Conservation (phyloP, 192 early-diverging fungal species). For the Coemansia sp. region DNA sequence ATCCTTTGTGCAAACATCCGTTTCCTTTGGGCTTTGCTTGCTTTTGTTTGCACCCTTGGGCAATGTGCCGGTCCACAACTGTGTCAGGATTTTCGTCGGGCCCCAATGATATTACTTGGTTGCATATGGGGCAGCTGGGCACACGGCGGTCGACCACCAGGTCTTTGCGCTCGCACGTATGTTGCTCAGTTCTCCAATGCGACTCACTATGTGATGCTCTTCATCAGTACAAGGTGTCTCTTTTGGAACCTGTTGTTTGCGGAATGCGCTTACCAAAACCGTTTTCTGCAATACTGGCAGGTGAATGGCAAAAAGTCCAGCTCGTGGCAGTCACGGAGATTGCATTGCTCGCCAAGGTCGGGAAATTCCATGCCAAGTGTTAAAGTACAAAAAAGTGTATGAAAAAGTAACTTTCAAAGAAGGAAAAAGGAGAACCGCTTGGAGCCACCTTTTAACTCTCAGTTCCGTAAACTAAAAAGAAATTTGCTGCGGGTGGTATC, state of each 20-base stretch:
- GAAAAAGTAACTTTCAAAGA: background rate
- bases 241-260: background rate
- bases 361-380: constrained; percentile 64
- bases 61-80: constrained; percentile 29
- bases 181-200: constrained; percentile 68
- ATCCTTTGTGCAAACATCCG: constrained; percentile 63
- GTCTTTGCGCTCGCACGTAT: constrained; percentile 61
- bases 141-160: constrained; percentile 63
- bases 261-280: constrained; percentile 54
- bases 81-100: constrained; percentile 76
- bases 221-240: background rate
- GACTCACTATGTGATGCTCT: constrained; percentile 54
- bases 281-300: constrained; percentile 50
- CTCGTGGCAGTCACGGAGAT: constrained; percentile 57
- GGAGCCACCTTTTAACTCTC: background rate
- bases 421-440: background rate
- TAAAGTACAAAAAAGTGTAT: background rate
- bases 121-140: constrained; percentile 75
- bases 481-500: background rate
- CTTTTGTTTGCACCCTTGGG: constrained; percentile 12
- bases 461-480: background rate
- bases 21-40: constrained; percentile 49
- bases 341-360: constrained; percentile 68
- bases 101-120: constrained; percentile 66
- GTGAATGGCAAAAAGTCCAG: constrained; percentile 60